Conservation (phyloP, 2,329 filamentous ascomycete species). For the Trichoderma lentiforme region DNA sequence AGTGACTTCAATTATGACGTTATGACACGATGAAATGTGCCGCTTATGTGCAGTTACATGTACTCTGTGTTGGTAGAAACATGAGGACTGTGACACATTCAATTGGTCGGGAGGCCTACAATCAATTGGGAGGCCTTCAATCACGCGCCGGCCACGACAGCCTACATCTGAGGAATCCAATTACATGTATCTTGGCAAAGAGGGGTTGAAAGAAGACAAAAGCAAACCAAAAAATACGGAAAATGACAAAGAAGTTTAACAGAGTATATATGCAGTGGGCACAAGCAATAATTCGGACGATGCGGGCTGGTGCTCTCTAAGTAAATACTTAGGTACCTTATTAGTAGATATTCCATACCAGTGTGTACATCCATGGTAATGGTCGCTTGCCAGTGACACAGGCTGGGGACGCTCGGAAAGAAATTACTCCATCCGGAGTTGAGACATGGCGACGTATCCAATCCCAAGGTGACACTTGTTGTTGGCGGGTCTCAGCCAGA, state of each 20-base stretch:
- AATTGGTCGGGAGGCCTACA: background rate
- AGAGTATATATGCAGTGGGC: background rate
- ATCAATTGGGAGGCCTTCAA: background rate
- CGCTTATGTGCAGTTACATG: background rate
- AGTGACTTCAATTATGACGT: background rate
- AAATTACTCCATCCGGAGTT: background rate
- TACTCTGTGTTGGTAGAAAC: background rate
- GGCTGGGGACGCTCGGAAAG: background rate
- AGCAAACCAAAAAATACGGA: no score
- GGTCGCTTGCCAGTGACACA: background rate
- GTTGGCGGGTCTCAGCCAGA: no score
- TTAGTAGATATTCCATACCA: no score
- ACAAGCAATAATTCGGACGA: background rate
- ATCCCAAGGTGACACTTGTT: background rate
- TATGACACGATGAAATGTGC: background rate
- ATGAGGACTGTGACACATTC: background rate
- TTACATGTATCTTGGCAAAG: no score
- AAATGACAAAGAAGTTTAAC: no score
- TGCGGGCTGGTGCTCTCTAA: background rate
- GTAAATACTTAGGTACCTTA: background rate
- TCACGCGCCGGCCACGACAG: background rate
- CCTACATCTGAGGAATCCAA: no score
- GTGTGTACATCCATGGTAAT: no score
- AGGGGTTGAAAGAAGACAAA: no score
- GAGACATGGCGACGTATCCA: background rate